These are phyloP conservation scores for Toxoplasma gondii DNA, from an alignment of 169 alveolate species.

Conservation along the genomic window DNA sequence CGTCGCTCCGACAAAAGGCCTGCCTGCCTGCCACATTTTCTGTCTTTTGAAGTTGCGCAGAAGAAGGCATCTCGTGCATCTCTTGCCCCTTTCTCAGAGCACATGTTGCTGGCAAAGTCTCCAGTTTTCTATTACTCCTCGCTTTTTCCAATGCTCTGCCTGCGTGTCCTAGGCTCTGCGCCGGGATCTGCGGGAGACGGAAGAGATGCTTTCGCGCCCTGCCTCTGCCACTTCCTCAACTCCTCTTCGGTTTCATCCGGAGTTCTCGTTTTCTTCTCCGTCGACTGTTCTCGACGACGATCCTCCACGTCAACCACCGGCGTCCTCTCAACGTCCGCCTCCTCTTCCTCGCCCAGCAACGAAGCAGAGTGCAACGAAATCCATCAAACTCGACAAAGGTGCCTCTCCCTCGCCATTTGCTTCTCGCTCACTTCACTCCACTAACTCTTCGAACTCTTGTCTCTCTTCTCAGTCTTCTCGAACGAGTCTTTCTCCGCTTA, in stretches of 20 bases:
- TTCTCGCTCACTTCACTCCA: too few species aligned
- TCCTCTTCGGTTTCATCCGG: neutral
- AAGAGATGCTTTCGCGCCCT: conserved; percentile 9
- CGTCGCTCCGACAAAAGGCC: too few species aligned
- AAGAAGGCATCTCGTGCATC: too few species aligned
- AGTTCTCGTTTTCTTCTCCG: neutral
- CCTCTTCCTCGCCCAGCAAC: too few species aligned
- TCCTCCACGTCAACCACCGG: neutral
- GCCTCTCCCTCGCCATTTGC: neutral
- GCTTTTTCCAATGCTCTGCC: neutral
- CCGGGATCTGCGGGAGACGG: conserved; percentile 28
- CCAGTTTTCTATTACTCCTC: too few species aligned
- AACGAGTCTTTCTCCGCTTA: neutral
- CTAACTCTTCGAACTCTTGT: neutral
- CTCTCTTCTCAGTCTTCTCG: neutral
- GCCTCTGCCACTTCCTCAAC: neutral
- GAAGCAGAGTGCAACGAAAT: neutral
- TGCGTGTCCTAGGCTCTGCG: conserved; percentile 37
- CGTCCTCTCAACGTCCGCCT: too few species aligned
- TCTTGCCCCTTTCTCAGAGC: too few species aligned
- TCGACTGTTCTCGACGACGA: neutral
- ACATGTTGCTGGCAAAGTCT: too few species aligned
- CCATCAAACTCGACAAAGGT: neutral
- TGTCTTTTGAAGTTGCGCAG: too few species aligned
- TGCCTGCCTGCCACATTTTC: too few species aligned